Evolutionary conservation across 345 rosid genomes (phyloP).

Genomic region (Litchi chinensis): DNA sequence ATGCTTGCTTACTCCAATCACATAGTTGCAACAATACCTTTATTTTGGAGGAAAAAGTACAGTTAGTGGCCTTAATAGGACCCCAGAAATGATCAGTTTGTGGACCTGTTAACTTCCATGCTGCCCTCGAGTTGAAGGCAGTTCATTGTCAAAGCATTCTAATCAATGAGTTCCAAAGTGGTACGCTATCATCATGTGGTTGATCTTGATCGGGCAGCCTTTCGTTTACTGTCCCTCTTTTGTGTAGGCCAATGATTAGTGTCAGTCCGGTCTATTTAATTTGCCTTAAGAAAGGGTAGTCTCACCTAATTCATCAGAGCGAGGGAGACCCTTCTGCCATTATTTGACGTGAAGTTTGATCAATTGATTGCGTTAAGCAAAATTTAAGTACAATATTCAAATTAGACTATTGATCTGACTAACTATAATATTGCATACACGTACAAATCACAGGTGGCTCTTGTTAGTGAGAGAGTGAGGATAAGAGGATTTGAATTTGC

Average conservation of each 20-base stretch:
- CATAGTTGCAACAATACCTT: neutral
- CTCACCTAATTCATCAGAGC: slow-evolving; percentile 21
- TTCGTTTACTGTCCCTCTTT: no score
- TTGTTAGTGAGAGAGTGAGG: no score
- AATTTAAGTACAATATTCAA: neutral
- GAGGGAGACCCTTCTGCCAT: neutral
- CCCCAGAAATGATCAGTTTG: neutral
- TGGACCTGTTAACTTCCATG: neutral
- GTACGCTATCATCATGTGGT: neutral
- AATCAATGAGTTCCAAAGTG: neutral
- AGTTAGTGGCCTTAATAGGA: neutral
- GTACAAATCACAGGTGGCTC: no score
- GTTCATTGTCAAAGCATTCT: neutral
- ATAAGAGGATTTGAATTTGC: neutral
- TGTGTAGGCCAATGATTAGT: neutral
- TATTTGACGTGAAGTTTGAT: neutral
- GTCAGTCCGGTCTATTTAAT: neutral
- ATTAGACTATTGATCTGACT: neutral
- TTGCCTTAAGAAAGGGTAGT: slow-evolving; percentile 6
- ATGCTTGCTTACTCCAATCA: neutral
- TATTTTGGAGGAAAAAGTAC: neutral
- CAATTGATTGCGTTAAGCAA: no score
- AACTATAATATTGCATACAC: neutral
- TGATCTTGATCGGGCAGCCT: neutral
- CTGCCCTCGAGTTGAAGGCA: neutral